These are phyloP conservation scores for Cryphonectria naterciae DNA, from an alignment of 2,329 filamentous ascomycete species.

Conservation along the genomic window DNA sequence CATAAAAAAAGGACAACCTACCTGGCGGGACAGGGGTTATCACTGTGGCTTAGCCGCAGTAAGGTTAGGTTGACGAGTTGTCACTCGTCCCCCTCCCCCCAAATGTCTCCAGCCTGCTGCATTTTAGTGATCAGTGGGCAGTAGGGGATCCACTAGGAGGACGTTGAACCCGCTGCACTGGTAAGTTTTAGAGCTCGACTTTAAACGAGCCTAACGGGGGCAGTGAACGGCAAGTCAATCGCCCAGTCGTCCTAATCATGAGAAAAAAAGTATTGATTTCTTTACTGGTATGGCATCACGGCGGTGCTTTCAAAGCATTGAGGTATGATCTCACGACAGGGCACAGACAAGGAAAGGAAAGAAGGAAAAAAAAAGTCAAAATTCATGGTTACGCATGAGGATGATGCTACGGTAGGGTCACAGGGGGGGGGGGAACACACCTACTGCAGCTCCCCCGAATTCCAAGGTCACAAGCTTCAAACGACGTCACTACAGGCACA, in stretches of 20 bases:
- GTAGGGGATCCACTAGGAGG: neutral
- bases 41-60: conserved; percentile 26
- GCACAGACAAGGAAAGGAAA: neutral
- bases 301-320: neutral
- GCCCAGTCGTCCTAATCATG: neutral
- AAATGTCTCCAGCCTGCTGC: neutral
- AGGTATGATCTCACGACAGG: neutral
- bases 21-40: conserved; percentile 12
- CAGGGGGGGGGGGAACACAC: neutral
- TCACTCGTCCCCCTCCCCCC: conserved; percentile 1
- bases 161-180: conserved; percentile 10
- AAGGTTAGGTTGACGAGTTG: conserved; percentile 10
- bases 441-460: neutral
- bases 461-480: neutral
- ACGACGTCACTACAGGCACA: neutral
- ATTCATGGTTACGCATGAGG: neutral
- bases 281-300: neutral
- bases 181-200: neutral
- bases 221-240: neutral
- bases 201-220: neutral
- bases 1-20: conserved; percentile 25
- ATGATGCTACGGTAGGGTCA: neutral
- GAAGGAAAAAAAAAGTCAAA: neutral
- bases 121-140: neutral
- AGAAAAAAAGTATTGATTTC: neutral